These are phyloP conservation scores for Phialophora expanda DNA, from an alignment of 2,329 filamentous ascomycete genomes.

Conservation along the genomic window DNA sequence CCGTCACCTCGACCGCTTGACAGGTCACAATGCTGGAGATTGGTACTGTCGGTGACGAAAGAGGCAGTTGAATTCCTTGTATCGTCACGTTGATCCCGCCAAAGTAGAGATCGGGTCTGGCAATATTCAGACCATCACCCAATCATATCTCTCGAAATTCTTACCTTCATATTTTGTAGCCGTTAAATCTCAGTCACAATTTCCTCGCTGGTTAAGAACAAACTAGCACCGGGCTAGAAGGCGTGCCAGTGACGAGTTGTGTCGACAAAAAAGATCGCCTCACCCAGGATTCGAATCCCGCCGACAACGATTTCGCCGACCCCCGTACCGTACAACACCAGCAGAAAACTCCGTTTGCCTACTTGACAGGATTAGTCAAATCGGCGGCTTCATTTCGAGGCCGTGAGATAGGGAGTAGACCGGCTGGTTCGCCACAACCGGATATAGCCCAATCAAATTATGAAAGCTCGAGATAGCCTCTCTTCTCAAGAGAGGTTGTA, in stretches of 20 bases:
- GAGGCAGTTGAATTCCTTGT: not conserved
- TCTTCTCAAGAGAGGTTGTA: not conserved
- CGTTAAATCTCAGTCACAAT: not conserved
- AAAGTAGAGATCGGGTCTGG: not conserved
- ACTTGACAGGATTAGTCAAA: not conserved
- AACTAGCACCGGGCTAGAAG: slow-evolving; percentile 1
- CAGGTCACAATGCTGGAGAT: not conserved
- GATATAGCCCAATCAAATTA: slow-evolving; percentile 2
- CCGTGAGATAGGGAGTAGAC: not conserved
- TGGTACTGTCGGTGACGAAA: not conserved
- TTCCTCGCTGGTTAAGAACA: not conserved
- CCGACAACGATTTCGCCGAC: not conserved
- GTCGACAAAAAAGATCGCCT: not conserved
- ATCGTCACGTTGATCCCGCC: not conserved
- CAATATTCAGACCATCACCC: not conserved
- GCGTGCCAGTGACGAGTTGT: not conserved
- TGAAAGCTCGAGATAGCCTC: not conserved
- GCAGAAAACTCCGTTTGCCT: not conserved
- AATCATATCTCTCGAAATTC: not conserved
- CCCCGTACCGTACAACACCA: not conserved
- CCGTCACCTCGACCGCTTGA: not conserved
- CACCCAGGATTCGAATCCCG: not conserved
- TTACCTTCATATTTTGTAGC: not conserved
- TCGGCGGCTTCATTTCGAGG: not conserved
- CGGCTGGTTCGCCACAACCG: not conserved